Percentiles rank a stretch among this genome's conserved stretches.
phyloP scores from a whole-genome alignment of 352 stramenopile genomes.

The Elongisporangium senticosum region DNA sequence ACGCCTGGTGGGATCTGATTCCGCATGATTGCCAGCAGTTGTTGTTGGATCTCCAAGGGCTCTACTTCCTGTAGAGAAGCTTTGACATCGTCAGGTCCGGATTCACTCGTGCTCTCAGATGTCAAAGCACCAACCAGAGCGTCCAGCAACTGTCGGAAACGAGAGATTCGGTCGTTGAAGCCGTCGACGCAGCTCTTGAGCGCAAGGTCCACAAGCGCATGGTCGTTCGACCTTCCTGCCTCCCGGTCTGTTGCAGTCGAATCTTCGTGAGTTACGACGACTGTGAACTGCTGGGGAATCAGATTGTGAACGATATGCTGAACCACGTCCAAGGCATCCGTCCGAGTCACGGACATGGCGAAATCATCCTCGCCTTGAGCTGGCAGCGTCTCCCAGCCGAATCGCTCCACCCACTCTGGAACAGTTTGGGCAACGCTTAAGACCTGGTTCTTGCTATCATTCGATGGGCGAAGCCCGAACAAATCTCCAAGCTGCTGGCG shows the following conservation, averaged over 20 bases:
- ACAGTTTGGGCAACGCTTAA: not conserved
- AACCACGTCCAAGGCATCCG: not conserved
- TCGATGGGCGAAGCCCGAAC: not conserved
- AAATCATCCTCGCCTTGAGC: not conserved
- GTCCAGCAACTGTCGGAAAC: not conserved
- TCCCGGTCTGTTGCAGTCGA: not conserved
- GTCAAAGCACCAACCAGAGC: not conserved
- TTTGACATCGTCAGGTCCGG: not conserved
- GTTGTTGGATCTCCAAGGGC: not conserved
- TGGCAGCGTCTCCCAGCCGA: not conserved
- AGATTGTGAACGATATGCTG: not conserved
- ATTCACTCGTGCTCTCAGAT: not conserved
- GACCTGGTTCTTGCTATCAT: not conserved
- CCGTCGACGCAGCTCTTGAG: not conserved
- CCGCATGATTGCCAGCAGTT: slow-evolving; percentile 12
- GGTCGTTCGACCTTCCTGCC: not conserved
- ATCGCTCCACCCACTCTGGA: not conserved
- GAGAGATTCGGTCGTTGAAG: not conserved
- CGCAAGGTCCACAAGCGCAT: not conserved
- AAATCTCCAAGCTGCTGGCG: not conserved
- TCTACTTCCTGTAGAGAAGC: not conserved
- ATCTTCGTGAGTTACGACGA: not conserved
- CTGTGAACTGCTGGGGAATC: not conserved
- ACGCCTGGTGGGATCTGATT: slow-evolving; percentile 14
- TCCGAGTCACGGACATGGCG: not conserved